Base-by-base conservation (phyloP, 73 alveolate species). In the Symbiodinium pilosum region DNA sequence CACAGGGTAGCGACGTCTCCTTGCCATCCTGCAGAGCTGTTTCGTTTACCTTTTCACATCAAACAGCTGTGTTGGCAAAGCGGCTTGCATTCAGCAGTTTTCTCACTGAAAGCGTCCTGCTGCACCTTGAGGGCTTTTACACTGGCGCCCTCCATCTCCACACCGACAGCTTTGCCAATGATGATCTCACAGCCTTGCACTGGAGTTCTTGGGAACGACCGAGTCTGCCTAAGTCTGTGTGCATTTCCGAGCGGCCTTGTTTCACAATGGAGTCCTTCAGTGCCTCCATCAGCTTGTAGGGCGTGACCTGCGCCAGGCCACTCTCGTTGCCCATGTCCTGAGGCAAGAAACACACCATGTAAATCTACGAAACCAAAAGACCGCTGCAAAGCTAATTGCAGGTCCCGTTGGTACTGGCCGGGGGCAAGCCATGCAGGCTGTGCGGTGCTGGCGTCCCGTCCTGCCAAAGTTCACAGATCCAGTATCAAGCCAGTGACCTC, bases 301-400 rank as follows among this genome's bases (percentile, higher is more conserved):
- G 97, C 38, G 97, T 69, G 20, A 91, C 97, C 81, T 91, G 97
- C 32, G 97, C 97, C 47, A 91, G 40, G 12, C 97, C 97, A 20
- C 81, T 91, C 77, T 91, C 97, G 36, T 87, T 87, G 43, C 97
- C 97, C 97, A 91, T 91, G 85, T 68, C 87, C 81, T 64, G 2
- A 64, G 16, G 20, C n/a, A n/a, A n/a, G n/a, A n/a, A n/a, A n/a
- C n/a, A n/a, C n/a, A n/a, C n/a, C n/a, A n/a, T 21, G 77, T 0
- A 56, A 11, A 64, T 26, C 81, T 30, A 14, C 18, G 24, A 64
- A 54, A 30, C 73, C 2, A 24, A 30, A 1, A 54, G 26, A 30
- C 73, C 73, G 20, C 2, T 47, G 59, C 14, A 6, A 47, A 47
- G 59, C 59, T 14, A 77, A 3, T 51, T 77, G 87, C n/a, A 77